Base-by-base conservation (phyloP, 805 yeast species). In the Myxozyma neglecta region DNA sequence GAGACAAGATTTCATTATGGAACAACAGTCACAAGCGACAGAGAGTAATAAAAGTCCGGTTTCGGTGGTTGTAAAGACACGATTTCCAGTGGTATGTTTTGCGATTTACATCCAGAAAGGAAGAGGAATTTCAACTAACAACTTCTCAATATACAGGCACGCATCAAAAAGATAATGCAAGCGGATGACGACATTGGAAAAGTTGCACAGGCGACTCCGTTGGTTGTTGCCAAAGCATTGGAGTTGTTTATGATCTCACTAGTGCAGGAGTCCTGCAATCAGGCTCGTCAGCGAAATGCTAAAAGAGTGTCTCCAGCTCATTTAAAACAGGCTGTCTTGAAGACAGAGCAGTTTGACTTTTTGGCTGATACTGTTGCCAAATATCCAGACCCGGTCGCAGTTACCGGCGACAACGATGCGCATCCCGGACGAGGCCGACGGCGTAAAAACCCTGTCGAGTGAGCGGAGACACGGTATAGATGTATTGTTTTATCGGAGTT, bases 181-280 rank as follows among this genome's bases (percentile, higher is more conserved):
- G 86, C 96, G 35, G 99, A 94, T 75, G 99, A 94, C 66, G 99
- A 94, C 66, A 92, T 94, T 49, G 99, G 99, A 2, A 94, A 94
- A 73, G 98, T 94, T 5, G 97, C 99, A 3, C 97, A 92, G 72
- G 97, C 97, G 1, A 96, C 99, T 1, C 99, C 99, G 0, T 88
- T 93, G n/a, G 93, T 93, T 16, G 97, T 94, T 11, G 97, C 98
- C 7, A 83, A 97, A 65, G 97, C 99, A 0, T 79, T 94, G 56
- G 98, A 94, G 76, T 82, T 90, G 63, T 94, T 94, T 73, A 84
- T 94, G 82, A 90, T 96, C 54, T 85, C 94, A 57, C 80, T 94
- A 59, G 96, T 94, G 53, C 92, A 89, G 69, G 90, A 89, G 51
- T 82, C 96, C 20, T 86, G 90, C 55, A 81, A 83, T 45, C 90